Evolutionary conservation across 768 basidiomycete species (phyloP), one percentile per base, ranked within the genome.

Genomic region (Suillus plorans): DNA sequence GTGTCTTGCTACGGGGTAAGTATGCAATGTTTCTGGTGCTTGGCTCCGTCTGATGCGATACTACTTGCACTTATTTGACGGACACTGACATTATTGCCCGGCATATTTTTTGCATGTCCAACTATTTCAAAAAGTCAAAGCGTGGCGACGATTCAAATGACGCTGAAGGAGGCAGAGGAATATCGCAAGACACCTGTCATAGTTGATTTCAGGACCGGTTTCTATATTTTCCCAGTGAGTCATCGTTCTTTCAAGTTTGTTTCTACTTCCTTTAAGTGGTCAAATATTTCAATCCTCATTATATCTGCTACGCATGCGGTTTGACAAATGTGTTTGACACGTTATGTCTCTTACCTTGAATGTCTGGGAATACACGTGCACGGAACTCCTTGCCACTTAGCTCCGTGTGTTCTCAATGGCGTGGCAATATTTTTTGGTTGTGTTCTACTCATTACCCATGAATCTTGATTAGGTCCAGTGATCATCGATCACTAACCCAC

Each of bases 141-240:
- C 63, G 70, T 95, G n/a, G 91, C 86, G 2, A 90, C 83, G 72
- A 79, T 96, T 45, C 89, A 91, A 67, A 84, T 98, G n/a, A 84
- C 82, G 1, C 71, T 80, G 28, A 86, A 91, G 69, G 94, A 96
- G 72, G 87, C 82, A 0, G 80, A 82, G 9, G 64, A 68, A 3
- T 96, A 95, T 74, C 79, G 79, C 52, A 74, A 81, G 7, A 82
- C 82, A 63, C 90, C 90, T n/a, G 85, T 95, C 37, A 79, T 92
- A 42, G 73, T 96, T 65, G 85, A 95, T 74, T 89, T 91, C 62
- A 76, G 80, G 14, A 80, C 87, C 47, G 92, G 90, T 4, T 91
- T 91, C 72, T 97, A 97, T 77, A 73, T 88, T 41, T 94, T 97
- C 75, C 95, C 94, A 5, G 92, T 93, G 72, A 68, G 86, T 70